Conservation (phyloP, 441 rosid species). For the Pelargonium citronellum region DNA sequence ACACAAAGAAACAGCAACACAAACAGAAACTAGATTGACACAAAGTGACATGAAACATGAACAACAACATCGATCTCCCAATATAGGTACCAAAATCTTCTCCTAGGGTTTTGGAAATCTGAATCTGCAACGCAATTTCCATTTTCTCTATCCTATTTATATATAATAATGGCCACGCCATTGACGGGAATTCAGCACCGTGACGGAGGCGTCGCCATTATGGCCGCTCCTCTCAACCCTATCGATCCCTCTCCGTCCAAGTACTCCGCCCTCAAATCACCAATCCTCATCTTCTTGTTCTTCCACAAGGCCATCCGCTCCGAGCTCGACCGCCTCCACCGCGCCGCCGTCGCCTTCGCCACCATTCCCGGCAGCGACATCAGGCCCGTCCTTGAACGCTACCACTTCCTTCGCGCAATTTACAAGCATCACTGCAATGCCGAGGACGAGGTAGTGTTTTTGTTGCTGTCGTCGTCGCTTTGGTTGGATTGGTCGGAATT, state of each 20-base stretch:
- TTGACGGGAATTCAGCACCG: slow-evolving; percentile 6
- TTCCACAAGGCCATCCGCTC: slow-evolving; percentile 60
- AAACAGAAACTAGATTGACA: too few relatives aligned
- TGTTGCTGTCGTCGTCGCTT: not conserved
- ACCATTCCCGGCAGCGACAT: slow-evolving; percentile 47
- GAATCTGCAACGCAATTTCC: not conserved
- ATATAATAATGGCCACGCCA: not conserved
- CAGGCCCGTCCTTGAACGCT: slow-evolving; percentile 39
- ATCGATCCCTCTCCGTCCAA: slow-evolving; percentile 21
- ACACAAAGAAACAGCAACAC: too few relatives aligned
- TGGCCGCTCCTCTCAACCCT: slow-evolving; percentile 1
- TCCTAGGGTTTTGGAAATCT: slow-evolving; percentile 8
- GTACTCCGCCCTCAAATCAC: slow-evolving; percentile 41
- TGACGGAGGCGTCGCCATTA: slow-evolving; percentile 9
- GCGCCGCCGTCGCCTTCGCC: slow-evolving; percentile 51
- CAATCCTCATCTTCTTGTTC: slow-evolving; percentile 55
- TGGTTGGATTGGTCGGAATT: not conserved
- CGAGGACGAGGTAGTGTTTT: slow-evolving; percentile 58
- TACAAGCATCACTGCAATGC: slow-evolving; percentile 64
- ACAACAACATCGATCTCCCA: not conserved
- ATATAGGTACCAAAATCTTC: not conserved
- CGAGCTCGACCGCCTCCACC: slow-evolving; percentile 67
- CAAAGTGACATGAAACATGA: not conserved
- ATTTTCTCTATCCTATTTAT: not conserved
- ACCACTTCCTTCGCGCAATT: slow-evolving; percentile 53